These are phyloP conservation scores for Podila verticillata DNA, from an alignment of 192 early-diverging fungal genomes.

Conservation along the genomic window DNA sequence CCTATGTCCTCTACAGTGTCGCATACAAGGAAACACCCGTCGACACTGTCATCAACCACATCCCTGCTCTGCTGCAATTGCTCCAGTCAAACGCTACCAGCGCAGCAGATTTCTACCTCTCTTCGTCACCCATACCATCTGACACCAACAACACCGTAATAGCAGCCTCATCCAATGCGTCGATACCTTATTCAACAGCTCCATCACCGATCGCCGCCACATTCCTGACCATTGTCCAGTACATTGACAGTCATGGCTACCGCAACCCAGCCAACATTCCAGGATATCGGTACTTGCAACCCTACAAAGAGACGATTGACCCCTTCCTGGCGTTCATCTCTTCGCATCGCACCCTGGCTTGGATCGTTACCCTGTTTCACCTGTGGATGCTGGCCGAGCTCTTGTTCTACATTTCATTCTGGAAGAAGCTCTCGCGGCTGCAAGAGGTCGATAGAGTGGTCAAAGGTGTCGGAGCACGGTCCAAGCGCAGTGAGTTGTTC, in stretches of 20 bases:
- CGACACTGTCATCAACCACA: slow-evolving; percentile 31
- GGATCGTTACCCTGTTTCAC: slow-evolving; percentile 39
- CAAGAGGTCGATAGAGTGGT: slow-evolving; percentile 28
- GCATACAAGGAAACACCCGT: slow-evolving; percentile 42
- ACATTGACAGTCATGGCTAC: slow-evolving; percentile 21
- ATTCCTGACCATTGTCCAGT: slow-evolving; percentile 4
- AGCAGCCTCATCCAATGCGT: background rate
- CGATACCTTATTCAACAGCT: background rate
- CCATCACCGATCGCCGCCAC: background rate
- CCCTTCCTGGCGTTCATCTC: slow-evolving; percentile 22
- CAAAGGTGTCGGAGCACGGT: slow-evolving; percentile 15
- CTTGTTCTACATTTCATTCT: slow-evolving; percentile 34
- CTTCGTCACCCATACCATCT: background rate
- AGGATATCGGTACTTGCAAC: slow-evolving; percentile 23
- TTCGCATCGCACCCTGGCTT: slow-evolving; percentile 24
- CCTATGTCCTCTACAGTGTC: slow-evolving; percentile 30
- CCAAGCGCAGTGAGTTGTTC: slow-evolving; percentile 29
- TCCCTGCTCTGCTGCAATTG: slow-evolving; percentile 24
- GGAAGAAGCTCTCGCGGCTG: slow-evolving; percentile 17
- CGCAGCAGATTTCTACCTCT: background rate
- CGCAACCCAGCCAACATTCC: slow-evolving; percentile 18
- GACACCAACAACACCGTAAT: background rate
- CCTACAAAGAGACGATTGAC: background rate
- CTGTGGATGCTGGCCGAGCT: slow-evolving; percentile 49
- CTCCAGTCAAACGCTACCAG: slow-evolving; percentile 31